These are phyloP conservation scores for Colletotrichum lupini DNA, from an alignment of 2,329 filamentous ascomycete species.

Conservation along the genomic window DNA sequence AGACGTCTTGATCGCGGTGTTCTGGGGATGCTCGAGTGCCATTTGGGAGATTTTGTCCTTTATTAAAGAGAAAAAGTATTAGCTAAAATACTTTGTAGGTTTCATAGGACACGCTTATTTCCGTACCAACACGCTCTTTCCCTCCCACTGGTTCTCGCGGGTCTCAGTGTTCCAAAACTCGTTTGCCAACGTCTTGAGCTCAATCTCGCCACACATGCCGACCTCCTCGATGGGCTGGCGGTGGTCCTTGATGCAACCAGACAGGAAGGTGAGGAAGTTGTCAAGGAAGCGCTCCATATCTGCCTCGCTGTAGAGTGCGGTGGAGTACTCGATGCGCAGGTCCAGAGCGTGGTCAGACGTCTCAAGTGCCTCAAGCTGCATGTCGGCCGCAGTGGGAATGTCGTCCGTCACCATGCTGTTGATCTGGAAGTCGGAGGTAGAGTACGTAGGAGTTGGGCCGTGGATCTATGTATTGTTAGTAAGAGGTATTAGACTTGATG, in stretches of 20 bases:
- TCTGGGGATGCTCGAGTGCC: conserved; percentile 39
- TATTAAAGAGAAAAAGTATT: background rate
- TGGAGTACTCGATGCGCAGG: conserved; percentile 40
- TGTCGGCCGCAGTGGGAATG: conserved; percentile 40
- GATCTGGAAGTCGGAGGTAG: conserved; percentile 40
- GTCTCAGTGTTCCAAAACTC: conserved; percentile 39
- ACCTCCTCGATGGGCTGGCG: conserved; percentile 41
- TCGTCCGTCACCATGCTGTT: conserved; percentile 38
- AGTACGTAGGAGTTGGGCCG: conserved; percentile 32
- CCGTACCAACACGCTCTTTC: conserved; percentile 33
- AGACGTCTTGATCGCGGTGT: conserved; percentile 40
- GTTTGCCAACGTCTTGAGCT: conserved; percentile 37
- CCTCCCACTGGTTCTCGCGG: conserved; percentile 38
- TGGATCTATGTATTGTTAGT: background rate
- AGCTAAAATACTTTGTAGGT: background rate
- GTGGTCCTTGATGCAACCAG: conserved; percentile 41
- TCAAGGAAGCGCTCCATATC: conserved; percentile 43
- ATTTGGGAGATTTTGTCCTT: conserved; percentile 37
- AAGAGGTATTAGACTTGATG: background rate
- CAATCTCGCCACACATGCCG: conserved; percentile 38
- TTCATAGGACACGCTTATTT: background rate
- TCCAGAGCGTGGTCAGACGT: conserved; percentile 38
- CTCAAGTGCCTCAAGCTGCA: conserved; percentile 41
- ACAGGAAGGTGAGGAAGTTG: conserved; percentile 41
- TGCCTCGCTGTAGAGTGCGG: conserved; percentile 36